Percentiles rank a stretch among this genome's conserved stretches.
Conservation (phyloP, 805 yeast species). For the Barnettozyma californica region DNA sequence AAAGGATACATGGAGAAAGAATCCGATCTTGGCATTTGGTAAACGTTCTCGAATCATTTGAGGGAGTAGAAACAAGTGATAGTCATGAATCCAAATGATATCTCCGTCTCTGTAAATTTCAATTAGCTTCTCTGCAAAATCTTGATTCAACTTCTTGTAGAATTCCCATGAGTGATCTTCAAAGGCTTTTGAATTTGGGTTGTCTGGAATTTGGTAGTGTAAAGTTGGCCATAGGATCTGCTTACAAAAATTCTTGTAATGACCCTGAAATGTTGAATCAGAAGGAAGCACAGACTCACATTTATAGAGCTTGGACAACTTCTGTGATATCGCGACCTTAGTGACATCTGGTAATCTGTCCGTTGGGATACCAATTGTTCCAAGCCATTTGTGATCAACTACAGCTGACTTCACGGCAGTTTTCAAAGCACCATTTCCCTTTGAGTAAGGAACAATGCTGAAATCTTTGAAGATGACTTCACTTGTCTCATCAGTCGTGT, state of each 20-base stretch:
- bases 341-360: slow-evolving; percentile 65
- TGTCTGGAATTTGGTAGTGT: slow-evolving; percentile 91
- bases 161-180: slow-evolving; percentile 94
- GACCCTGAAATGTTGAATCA: slow-evolving; percentile 83
- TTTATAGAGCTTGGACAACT: slow-evolving; percentile 43
- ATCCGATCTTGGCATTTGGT: slow-evolving; percentile 85
- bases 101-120: slow-evolving; percentile 68
- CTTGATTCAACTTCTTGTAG: slow-evolving; percentile 69
- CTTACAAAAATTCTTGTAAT: slow-evolving; percentile 86
- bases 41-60: slow-evolving; percentile 68
- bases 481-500: slow-evolving; percentile 18
- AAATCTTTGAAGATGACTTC: slow-evolving; percentile 35
- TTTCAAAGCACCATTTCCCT: slow-evolving; percentile 84
- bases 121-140: slow-evolving; percentile 72
- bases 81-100: slow-evolving; percentile 89
- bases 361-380: slow-evolving; percentile 89
- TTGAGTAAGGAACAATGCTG: slow-evolving; percentile 53
- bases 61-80: slow-evolving; percentile 85
- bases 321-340: slow-evolving; percentile 45
- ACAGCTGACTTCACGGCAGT: slow-evolving; percentile 73
- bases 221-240: slow-evolving; percentile 96
- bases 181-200: slow-evolving; percentile 88
- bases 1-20: slow-evolving; percentile 88
- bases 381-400: slow-evolving; percentile 63
- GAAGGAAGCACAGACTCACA: slow-evolving; percentile 66